Base-by-base conservation (phyloP, 495 filamentous ascomycete species). In the Podospora bellae-mahoneyi region DNA sequence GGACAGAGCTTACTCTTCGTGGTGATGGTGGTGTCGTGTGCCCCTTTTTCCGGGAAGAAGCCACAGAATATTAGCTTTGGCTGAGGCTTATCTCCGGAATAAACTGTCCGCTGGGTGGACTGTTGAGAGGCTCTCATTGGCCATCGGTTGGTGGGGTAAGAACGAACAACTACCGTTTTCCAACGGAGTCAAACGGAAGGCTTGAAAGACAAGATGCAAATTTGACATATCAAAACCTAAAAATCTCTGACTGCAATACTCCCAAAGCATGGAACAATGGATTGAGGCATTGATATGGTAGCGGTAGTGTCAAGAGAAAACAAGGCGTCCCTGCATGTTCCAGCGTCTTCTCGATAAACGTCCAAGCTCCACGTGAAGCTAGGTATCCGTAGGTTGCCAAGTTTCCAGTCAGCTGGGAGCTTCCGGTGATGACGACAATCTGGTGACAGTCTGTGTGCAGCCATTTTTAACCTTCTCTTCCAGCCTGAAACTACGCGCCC, bases 361-460 rank as follows among this genome's bases (percentile, higher is more conserved):
- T 63, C 61, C 18, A 28, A 34, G 61, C 30, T 63, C 28, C 61
- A 63, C 61, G 61, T 63, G 61, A 63, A 48, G 39, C 39, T 18
- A 48, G 9, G 28, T 48, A 48, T 30, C 61, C 61, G 48, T 48
- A 48, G 9, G 28, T 48, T 63, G 61, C 61, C 61, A 63, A 32
- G 32, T 48, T 44, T 39, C 30, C 39, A 48, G 39, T 48, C 39
- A 48, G 39, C 39, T 48, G 59, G 30, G 61, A 63, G 61, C 61
- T 63, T 48, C 18, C 28, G 30, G 55, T 20, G n/a, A 63, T 63
- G 61, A 63, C 61, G 61, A 63, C 61, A 63, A 63, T 39, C 27
- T 28, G 32, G n/a, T 58, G 55, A 58, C n/a, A 26, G 23, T 7
- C n/a, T 58, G n/a, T 56, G 55, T 26, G 55, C 55, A 48, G 15